phyloP scores from a whole-genome alignment of 306 rosid genomes.

The Prunus mira region DNA sequence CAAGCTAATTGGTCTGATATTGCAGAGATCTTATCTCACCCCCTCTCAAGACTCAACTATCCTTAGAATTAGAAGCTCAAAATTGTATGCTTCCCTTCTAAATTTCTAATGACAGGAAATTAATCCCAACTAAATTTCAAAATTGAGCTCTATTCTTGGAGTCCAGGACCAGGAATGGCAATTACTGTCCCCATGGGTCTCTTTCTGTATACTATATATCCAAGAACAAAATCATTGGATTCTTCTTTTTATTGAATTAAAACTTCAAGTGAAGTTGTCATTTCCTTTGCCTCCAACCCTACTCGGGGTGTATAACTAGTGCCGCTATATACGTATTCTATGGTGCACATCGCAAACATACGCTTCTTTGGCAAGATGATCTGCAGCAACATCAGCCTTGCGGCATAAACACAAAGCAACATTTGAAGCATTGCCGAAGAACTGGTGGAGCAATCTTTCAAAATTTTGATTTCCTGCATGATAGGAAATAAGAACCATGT shows the following conservation, averaged over 20 bases:
- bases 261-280: neutral
- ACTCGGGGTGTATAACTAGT: neutral
- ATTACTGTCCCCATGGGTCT: neutral
- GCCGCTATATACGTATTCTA: neutral
- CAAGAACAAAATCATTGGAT: neutral
- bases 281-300: too few species aligned
- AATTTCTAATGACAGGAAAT: neutral
- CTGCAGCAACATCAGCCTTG: neutral
- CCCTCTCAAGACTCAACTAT: too few species aligned
- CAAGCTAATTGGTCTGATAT: too few species aligned
- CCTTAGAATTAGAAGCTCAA: too few species aligned
- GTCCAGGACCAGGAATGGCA: neutral
- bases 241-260: neutral
- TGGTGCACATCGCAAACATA: neutral
- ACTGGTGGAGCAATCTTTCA: neutral
- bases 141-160: neutral
- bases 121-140: neutral
- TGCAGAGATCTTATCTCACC: too few species aligned
- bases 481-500: neutral
- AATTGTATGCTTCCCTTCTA: neutral
- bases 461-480: neutral
- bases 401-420: neutral
- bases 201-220: neutral
- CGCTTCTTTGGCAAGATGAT: constrained; percentile 2
- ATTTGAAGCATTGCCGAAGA: neutral